A percentile compares a stretch with the other conserved stretches of the same genome.
These are phyloP conservation scores for Canna indica DNA, from an alignment of 176 grass and related monocot species.

Conservation along the genomic window DNA sequence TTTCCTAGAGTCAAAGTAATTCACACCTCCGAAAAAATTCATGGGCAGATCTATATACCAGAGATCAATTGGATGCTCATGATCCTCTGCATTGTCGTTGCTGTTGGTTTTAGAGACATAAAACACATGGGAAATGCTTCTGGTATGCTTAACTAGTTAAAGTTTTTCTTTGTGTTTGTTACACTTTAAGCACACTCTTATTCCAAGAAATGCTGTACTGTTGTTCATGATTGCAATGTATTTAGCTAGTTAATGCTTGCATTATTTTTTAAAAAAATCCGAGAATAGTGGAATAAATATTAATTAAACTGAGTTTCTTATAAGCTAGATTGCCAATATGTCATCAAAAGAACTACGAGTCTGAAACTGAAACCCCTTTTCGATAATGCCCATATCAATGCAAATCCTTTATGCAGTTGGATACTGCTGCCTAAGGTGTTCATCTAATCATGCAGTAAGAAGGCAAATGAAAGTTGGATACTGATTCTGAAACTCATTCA, in stretches of 20 bases:
- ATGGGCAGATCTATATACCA: constrained; percentile 96
- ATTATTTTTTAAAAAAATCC: neutral
- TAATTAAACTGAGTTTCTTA: neutral
- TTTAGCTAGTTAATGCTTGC: neutral
- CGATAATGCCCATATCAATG: neutral
- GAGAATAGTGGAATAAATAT: neutral
- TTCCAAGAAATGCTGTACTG: neutral
- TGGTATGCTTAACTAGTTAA: constrained; percentile 31
- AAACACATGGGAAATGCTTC: constrained; percentile 98
- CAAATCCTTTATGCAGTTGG: neutral
- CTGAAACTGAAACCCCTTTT: neutral
- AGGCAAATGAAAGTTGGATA: no score
- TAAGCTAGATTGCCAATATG: neutral
- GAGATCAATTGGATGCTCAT: constrained; percentile 98
- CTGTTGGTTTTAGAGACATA: constrained; percentile 87
- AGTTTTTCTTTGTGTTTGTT: neutral
- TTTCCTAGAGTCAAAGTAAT: constrained; percentile 95
- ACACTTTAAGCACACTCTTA: neutral
- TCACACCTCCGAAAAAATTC: constrained; percentile 86
- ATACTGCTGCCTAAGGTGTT: neutral
- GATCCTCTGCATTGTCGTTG: constrained; percentile 89
- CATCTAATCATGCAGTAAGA: no score
- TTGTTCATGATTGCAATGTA: neutral
- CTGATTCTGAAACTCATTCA: no score
- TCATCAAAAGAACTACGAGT: neutral